phyloP scores from a whole-genome alignment of 106 monocot genomes.

The Ottelia alismoides region DNA sequence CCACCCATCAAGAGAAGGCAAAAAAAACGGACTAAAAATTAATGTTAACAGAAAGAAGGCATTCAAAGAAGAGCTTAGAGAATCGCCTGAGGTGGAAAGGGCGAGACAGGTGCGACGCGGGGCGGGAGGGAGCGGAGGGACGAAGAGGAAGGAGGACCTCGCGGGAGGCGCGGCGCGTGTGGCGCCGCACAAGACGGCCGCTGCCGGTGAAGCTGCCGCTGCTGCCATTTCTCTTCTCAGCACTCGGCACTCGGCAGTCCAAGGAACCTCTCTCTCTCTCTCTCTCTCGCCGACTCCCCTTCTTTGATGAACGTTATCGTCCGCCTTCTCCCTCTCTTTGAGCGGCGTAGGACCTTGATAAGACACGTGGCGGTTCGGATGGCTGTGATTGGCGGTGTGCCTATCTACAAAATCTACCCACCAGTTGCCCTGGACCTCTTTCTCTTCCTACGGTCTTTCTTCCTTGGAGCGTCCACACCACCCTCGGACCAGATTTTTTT shows the following conservation, averaged over 20 bases:
- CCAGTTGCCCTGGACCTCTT: neutral
- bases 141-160: slow-evolving; percentile 2
- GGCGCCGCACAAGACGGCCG: neutral
- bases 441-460: neutral
- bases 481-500: too few relatives aligned
- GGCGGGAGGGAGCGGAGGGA: slow-evolving; percentile 3
- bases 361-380: slow-evolving; percentile 2
- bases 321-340: neutral
- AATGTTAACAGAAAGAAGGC: too few relatives aligned
- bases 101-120: slow-evolving; percentile 5
- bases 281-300: neutral
- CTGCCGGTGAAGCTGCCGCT: slow-evolving; percentile 3
- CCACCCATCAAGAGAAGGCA: neutral
- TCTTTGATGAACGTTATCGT: neutral
- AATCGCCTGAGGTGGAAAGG: too few relatives aligned
- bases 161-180: neutral
- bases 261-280: neutral
- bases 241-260: too few relatives aligned
- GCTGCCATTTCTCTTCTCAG: slow-evolving; percentile 1
- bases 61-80: too few relatives aligned
- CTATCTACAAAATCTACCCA: slow-evolving; percentile 12
- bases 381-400: neutral
- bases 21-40: neutral
- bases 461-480: too few relatives aligned
- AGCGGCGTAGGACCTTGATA: neutral